phyloP scores from a whole-genome alignment of 192 early-diverging fungal species.

The Dissophora globulifera region DNA sequence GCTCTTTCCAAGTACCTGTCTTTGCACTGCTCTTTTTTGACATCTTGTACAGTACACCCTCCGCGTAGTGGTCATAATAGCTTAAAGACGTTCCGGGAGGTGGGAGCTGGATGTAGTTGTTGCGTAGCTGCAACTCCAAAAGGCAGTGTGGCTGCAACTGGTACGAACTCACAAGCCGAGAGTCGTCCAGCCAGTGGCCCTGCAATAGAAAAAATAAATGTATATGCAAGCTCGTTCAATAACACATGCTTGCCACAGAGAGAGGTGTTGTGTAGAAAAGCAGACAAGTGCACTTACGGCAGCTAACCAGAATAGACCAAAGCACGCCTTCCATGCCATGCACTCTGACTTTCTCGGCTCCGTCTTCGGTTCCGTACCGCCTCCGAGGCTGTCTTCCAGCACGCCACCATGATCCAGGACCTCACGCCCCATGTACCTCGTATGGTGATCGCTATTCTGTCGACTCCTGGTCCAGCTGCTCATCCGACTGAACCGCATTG shows the following conservation, averaged over 20 bases:
- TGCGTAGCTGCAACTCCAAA: constrained; percentile 36
- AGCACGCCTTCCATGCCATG: constrained; percentile 41
- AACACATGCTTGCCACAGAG: too few species aligned
- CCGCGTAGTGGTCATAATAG: constrained; percentile 45
- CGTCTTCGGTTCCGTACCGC: not conserved
- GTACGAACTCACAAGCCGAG: constrained; percentile 25
- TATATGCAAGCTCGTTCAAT: too few species aligned
- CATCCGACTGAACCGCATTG: too few species aligned
- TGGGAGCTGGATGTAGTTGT: constrained; percentile 28
- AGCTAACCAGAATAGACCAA: constrained; percentile 38
- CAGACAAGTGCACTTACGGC: constrained; percentile 21
- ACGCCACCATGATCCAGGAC: constrained; percentile 26
- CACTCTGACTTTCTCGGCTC: constrained; percentile 15
- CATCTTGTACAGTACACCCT: constrained; percentile 35
- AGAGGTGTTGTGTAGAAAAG: not conserved
- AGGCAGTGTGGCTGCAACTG: constrained; percentile 23
- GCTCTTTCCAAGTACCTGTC: constrained; percentile 31
- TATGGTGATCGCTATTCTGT: constrained; percentile 23
- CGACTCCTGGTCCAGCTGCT: constrained; percentile 19
- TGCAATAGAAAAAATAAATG: too few species aligned
- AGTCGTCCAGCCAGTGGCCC: constrained; percentile 48
- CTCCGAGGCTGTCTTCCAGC: constrained; percentile 17
- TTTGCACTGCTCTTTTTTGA: constrained; percentile 31
- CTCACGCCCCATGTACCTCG: constrained; percentile 18
- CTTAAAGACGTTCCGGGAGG: constrained; percentile 3